Evolutionary conservation across 2,329 filamentous ascomycete species (phyloP), one percentile per base, ranked within the genome.

Genomic region (Chaetomium sp.): DNA sequence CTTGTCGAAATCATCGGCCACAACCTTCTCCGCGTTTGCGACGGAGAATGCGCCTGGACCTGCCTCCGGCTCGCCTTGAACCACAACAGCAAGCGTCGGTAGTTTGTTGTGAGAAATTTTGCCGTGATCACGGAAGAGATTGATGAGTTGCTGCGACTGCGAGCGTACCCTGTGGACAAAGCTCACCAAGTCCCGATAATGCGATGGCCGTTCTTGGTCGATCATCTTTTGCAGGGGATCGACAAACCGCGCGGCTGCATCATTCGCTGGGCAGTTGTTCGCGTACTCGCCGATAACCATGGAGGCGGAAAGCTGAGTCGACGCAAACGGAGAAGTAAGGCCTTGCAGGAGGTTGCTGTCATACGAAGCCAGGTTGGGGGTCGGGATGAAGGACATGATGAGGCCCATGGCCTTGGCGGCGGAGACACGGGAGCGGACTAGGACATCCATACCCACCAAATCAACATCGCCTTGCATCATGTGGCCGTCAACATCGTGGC

Each of bases 401-500:
- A 92, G 85, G 38, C 94, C 95, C 77, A 99, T 87, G 2, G 95
- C 95, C 73, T 86, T 88, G 23, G 94, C 91, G 13, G 93, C 92
- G 65, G 87, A 90, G n/a, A 96, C 89, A 70, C 94, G 91, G 8
- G 93, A 97, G 67, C 94, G 88, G 57, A 98, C 87, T 76, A 99
- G 86, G 7, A 89, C 89, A 66, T 99, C 95, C 72, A 90, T 86
- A 35, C 95, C 93, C 29, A 99, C 93, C 50, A 99, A 83, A 74
- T 99, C 96, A 55, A 98, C 89, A 72, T 99, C 96, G 59, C 96
- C 95, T 74, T 94, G 91, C 81, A 99, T 93, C 90, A 99, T 97
- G 70, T 96, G 93, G 10, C 93, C 95, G 75, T 99, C 95, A 21
- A 99, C 92, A 75, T 99, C 97, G 77, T 99, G 95, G 1, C 90